Conservation (phyloP, 2,329 filamentous ascomycete genomes). For the Zarea fungicola region DNA sequence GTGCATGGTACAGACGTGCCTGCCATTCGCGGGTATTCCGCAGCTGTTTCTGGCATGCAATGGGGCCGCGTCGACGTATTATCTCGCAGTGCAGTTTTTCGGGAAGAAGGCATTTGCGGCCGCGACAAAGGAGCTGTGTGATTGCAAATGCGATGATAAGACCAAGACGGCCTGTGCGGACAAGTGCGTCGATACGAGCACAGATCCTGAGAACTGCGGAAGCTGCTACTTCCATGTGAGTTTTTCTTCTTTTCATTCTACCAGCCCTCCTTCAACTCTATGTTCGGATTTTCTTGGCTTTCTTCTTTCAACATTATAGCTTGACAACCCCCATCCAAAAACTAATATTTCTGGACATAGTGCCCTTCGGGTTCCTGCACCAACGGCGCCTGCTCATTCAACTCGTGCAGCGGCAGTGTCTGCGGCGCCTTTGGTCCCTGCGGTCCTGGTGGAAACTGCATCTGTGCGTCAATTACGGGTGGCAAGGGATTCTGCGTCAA, state of each 20-base stretch:
- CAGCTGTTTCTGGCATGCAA: constrained; percentile 4
- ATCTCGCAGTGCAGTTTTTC: background rate
- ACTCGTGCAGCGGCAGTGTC: background rate
- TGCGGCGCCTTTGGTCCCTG: constrained; percentile 5
- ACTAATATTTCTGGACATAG: too few species aligned
- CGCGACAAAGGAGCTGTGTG: constrained; percentile 6
- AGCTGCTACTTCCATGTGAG: constrained; percentile 8
- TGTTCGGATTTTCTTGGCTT: too few species aligned
- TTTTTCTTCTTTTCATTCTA: background rate
- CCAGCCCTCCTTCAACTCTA: background rate
- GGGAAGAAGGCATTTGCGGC: background rate
- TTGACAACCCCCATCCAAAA: too few species aligned
- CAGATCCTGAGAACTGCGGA: constrained; percentile 8
- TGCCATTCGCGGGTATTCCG: background rate
- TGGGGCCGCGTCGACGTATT: background rate
- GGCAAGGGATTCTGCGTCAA: constrained; percentile 11
- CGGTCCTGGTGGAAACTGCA: constrained; percentile 3
- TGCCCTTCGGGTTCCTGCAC: constrained; percentile 6
- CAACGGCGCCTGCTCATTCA: constrained; percentile 8
- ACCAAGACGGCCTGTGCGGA: constrained; percentile 4
- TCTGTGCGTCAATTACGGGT: constrained; percentile 6
- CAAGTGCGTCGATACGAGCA: constrained; percentile 9
- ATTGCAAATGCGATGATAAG: constrained; percentile 8
- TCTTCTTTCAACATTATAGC: background rate
- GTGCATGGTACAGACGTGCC: constrained; percentile 7